Evolutionary conservation across 495 filamentous ascomycete species (phyloP).

Genomic region (Penicillium egyptiacum): DNA sequence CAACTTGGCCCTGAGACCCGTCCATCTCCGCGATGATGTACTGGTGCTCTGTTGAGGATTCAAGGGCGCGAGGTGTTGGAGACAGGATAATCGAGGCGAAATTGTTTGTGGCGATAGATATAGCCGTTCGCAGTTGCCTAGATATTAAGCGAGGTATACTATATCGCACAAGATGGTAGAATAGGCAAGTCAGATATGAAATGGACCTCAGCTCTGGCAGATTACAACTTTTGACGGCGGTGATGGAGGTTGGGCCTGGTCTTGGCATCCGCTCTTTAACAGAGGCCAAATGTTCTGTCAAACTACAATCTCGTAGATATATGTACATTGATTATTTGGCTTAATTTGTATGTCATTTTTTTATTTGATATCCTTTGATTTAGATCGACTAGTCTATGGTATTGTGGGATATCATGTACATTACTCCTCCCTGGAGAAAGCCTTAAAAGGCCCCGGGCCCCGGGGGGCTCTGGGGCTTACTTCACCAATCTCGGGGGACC

Average conservation of each 20-base stretch:
- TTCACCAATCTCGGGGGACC: too few relatives aligned
- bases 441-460: too few relatives aligned
- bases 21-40: slow-evolving; percentile 31
- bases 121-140: not conserved
- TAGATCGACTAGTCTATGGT: not conserved
- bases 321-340: not conserved
- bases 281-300: not conserved
- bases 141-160: not conserved
- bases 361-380: not conserved
- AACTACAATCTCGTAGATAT: not conserved
- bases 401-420: not conserved
- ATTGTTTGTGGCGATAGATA: not conserved
- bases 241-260: slow-evolving; percentile 17
- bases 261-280: slow-evolving; percentile 16
- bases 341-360: not conserved
- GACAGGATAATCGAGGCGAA: not conserved
- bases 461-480: too few relatives aligned
- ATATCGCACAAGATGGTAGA: not conserved
- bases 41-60: slow-evolving; percentile 3
- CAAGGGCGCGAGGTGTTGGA: not conserved
- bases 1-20: slow-evolving; percentile 32
- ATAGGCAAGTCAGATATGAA: not conserved
- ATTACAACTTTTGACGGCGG: slow-evolving; percentile 9
- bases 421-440: not conserved
- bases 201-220: slow-evolving; percentile 1